Conservation (phyloP, 2,329 filamentous ascomycete genomes). For the Sporothrix pallida region DNA sequence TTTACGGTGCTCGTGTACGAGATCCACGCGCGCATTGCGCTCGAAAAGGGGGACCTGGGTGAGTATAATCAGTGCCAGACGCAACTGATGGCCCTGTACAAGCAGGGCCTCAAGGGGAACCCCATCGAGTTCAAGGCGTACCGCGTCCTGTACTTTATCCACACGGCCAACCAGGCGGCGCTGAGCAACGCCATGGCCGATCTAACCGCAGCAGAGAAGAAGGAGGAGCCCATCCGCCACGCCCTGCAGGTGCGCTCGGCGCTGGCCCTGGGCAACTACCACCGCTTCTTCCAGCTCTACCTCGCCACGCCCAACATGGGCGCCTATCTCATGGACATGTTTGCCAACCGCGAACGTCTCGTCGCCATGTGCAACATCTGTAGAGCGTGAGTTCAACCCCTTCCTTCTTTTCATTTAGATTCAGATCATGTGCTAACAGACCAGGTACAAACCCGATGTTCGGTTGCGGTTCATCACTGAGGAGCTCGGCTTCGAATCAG, state of each 20-base stretch:
- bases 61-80: constrained; percentile 99
- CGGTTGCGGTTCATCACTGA: constrained; percentile 91
- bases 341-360: constrained; percentile 90
- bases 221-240: constrained; percentile 82
- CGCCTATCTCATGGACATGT: constrained; percentile 99
- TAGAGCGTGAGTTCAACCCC: constrained; percentile 76
- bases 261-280: constrained; percentile 91
- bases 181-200: constrained; percentile 98
- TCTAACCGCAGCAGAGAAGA: constrained; percentile 97
- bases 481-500: constrained; percentile 93
- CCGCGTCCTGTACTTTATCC: constrained; percentile 99
- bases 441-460: constrained; percentile 89
- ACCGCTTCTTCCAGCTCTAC: constrained; percentile 97
- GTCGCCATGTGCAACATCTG: constrained; percentile 90
- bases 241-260: constrained; percentile 90
- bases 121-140: constrained; percentile 98
- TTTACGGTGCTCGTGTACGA: constrained; percentile 98
- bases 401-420: background rate
- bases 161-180: constrained; percentile 96
- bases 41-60: constrained; percentile 99
- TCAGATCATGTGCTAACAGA: constrained; percentile 28
- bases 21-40: constrained; percentile 93
- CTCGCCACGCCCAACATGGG: constrained; percentile 95
- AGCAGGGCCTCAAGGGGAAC: constrained; percentile 83
- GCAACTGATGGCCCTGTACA: constrained; percentile 90